These are phyloP conservation scores for Cenococcum geophilum DNA, from an alignment of 495 filamentous ascomycete genomes.

Conservation along the genomic window DNA sequence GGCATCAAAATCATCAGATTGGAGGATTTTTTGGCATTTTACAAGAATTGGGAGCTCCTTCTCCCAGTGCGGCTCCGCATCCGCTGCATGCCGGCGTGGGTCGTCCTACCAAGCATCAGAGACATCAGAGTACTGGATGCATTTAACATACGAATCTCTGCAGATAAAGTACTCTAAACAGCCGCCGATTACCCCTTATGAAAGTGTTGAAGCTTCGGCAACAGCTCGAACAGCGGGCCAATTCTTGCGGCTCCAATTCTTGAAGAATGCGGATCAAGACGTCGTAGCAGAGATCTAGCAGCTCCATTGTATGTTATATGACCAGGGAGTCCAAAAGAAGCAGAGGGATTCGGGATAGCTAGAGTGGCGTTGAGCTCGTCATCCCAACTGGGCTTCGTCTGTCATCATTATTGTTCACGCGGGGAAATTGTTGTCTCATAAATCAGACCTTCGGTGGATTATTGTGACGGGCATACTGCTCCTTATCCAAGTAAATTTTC, in stretches of 20 bases:
- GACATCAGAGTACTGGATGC: neutral
- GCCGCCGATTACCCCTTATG: slow-evolving; percentile 45
- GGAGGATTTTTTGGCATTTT: slow-evolving; percentile 43
- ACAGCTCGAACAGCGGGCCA: slow-evolving; percentile 43
- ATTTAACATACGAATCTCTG: slow-evolving; percentile 36
- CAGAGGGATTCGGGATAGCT: no score
- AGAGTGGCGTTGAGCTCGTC: no score
- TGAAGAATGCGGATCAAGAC: slow-evolving; percentile 51
- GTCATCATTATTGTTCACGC: no score
- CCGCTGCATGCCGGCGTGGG: slow-evolving; percentile 23
- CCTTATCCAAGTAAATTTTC: no score
- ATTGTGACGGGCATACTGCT: no score
- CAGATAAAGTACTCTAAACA: slow-evolving; percentile 52
- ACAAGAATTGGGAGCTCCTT: slow-evolving; percentile 45
- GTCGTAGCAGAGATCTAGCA: slow-evolving; percentile 45
- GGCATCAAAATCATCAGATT: slow-evolving; percentile 35
- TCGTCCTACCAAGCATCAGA: slow-evolving; percentile 38
- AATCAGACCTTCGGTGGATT: no score
- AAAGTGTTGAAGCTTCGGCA: slow-evolving; percentile 46
- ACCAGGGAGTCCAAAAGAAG: no score
- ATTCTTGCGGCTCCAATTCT: slow-evolving; percentile 49
- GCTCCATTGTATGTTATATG: slow-evolving; percentile 5
- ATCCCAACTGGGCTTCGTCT: no score
- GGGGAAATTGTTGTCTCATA: no score
- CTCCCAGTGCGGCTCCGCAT: slow-evolving; percentile 46